Percentiles rank a stretch among this genome's conserved stretches.
Conservation (phyloP, 805 yeast species). For the Cyberlindnera xishuangbannaensis region DNA sequence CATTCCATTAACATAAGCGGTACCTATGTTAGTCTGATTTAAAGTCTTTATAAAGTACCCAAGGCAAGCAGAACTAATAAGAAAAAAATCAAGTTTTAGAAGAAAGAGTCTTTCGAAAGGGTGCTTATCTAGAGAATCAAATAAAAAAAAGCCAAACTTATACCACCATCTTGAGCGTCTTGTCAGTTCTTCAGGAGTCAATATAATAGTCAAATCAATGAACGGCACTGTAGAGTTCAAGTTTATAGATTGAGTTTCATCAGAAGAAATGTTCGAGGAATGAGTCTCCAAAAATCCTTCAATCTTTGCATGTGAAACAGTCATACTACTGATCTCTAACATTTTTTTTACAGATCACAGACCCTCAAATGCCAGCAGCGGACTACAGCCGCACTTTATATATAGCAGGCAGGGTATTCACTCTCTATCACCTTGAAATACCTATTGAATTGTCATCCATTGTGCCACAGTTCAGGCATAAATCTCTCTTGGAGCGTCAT, state of each 20-base stretch:
- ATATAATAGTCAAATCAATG: not conserved
- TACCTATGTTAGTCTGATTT: slow-evolving; percentile 54
- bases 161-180: not conserved
- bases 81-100: slow-evolving; percentile 10
- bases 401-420: too few species aligned
- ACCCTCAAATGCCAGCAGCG: too few species aligned
- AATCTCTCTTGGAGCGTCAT: too few species aligned
- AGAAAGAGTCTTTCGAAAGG: slow-evolving; percentile 2
- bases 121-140: not conserved
- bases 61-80: slow-evolving; percentile 8
- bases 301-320: too few species aligned
- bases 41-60: slow-evolving; percentile 56
- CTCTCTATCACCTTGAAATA: too few species aligned
- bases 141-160: not conserved
- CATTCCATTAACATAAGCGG: slow-evolving; percentile 66
- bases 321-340: too few species aligned
- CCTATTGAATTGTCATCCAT: too few species aligned
- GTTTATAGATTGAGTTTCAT: not conserved
- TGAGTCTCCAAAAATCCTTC: too few species aligned
- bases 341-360: too few species aligned
- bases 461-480: too few species aligned
- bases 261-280: too few species aligned
- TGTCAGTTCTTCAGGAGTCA: not conserved
- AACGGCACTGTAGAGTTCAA: not conserved
- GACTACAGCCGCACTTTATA: too few species aligned